Evolutionary conservation across 495 filamentous ascomycete species (phyloP).

Genomic region (Trichoderma gamsii): DNA sequence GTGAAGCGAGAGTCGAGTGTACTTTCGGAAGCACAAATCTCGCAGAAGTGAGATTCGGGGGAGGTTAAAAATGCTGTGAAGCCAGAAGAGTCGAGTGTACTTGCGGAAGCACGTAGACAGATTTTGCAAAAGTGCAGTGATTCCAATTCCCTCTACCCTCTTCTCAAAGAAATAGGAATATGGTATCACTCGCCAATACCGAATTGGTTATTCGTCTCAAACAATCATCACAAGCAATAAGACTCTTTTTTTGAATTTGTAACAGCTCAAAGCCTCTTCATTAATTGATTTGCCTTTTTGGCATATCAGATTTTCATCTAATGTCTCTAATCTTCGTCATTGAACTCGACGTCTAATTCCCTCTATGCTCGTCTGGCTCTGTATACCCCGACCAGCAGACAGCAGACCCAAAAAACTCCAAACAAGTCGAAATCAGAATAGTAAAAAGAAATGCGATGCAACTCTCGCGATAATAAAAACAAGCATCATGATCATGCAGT

Average conservation of each 20-base stretch:
- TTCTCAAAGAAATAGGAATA: no score
- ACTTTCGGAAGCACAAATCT: no score
- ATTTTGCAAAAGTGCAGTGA: no score
- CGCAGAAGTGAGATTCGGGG: no score
- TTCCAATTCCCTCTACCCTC: no score
- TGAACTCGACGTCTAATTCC: conserved; percentile 13
- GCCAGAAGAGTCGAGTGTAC: no score
- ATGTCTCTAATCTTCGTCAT: conserved; percentile 7
- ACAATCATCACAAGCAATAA: neutral
- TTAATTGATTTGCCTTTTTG: neutral
- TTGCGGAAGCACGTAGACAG: no score
- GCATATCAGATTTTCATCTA: conserved; percentile 7
- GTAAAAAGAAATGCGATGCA: neutral
- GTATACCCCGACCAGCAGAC: conserved; percentile 10
- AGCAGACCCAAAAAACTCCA: conserved; percentile 10
- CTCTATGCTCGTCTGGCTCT: conserved; percentile 7
- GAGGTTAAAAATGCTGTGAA: no score
- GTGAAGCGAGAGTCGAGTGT: no score
- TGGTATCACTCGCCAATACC: no score
- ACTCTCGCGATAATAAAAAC: conserved; percentile 1
- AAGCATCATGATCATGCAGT: neutral
- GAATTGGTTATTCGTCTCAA: no score
- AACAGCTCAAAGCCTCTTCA: neutral
- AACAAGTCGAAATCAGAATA: neutral
- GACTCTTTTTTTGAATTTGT: neutral